Evolutionary conservation across 306 rosid species (phyloP).

Genomic region (Castanopsis chinensis): DNA sequence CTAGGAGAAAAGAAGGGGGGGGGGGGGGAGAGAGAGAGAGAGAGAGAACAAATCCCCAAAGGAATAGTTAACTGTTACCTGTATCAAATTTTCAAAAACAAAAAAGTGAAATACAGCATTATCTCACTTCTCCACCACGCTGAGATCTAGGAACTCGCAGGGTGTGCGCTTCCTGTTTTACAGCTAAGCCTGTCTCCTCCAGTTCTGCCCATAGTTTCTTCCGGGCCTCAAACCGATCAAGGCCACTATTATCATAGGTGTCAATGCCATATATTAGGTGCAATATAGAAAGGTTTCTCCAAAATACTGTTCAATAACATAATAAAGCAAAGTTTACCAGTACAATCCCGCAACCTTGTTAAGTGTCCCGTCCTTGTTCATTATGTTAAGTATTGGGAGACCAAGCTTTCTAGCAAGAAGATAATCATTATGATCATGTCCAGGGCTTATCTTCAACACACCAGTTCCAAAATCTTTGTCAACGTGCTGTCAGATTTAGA

Average conservation of each 20-base stretch:
- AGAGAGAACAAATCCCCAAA: conserved; percentile 6
- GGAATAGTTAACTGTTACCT: conserved; percentile 1
- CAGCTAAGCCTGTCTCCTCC: conserved; percentile 86
- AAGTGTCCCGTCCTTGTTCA: conserved; percentile 98
- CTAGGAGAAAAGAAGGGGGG: conserved; percentile 33
- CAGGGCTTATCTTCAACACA: conserved; percentile 93
- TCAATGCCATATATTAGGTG: conserved; percentile 27
- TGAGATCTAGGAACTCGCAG: conserved; percentile 96
- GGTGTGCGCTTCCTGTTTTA: conserved; percentile 83
- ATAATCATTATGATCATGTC: conserved; percentile 97
- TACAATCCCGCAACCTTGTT: conserved; percentile 86
- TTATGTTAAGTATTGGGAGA: conserved; percentile 93
- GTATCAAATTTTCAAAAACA: conserved; percentile 17
- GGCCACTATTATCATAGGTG: conserved; percentile 57
- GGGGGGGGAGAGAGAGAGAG: not conserved
- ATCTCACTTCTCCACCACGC: conserved; percentile 98
- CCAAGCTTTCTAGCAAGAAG: conserved; percentile 92
- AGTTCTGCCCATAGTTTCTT: conserved; percentile 91
- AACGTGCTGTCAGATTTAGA: conserved; percentile 59
- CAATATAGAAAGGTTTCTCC: not conserved
- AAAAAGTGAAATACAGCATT: not conserved
- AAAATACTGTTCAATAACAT: conserved; percentile 14
- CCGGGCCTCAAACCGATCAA: conserved; percentile 96
- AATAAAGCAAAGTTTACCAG: conserved; percentile 49
- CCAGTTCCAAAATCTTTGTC: conserved; percentile 97